A percentile compares a stretch with the other conserved stretches of the same genome.
phyloP scores from a whole-genome alignment of 2,329 filamentous ascomycete genomes.

The Aureobasidium zeae region DNA sequence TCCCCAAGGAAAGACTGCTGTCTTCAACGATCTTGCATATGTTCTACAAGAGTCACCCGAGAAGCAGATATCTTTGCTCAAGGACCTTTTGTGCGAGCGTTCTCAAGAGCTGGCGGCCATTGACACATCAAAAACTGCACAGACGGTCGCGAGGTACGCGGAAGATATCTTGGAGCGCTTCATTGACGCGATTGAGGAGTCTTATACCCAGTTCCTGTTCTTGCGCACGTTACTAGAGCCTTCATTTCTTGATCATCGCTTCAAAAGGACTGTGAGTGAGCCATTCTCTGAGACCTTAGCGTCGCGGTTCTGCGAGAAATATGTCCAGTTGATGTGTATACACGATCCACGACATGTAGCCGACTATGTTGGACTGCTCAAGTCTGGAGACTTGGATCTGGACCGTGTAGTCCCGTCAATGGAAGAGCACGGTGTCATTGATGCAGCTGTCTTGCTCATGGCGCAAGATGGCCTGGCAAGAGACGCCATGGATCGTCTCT shows the following conservation, averaged over 20 bases:
- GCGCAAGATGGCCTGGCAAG: slow-evolving; percentile 76
- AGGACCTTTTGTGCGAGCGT: slow-evolving; percentile 55
- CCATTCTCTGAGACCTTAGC: slow-evolving; percentile 31
- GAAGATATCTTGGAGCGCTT: slow-evolving; percentile 58
- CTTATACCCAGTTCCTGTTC: slow-evolving; percentile 64
- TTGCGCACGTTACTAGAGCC: slow-evolving; percentile 67
- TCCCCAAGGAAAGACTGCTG: slow-evolving; percentile 58
- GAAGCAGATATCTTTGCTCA: slow-evolving; percentile 65
- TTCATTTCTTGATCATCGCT: slow-evolving; percentile 17
- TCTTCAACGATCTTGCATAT: slow-evolving; percentile 72
- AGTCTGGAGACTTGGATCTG: slow-evolving; percentile 67
- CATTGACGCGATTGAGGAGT: slow-evolving; percentile 51
- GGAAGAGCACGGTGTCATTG: slow-evolving; percentile 81
- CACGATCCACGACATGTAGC: slow-evolving; percentile 77
- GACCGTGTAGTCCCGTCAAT: slow-evolving; percentile 76
- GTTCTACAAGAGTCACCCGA: slow-evolving; percentile 59
- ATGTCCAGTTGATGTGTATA: slow-evolving; percentile 83
- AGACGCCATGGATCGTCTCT: slow-evolving; percentile 74
- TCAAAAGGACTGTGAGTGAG: slow-evolving; percentile 18
- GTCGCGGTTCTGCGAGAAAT: slow-evolving; percentile 64
- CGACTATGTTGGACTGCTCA: slow-evolving; percentile 68
- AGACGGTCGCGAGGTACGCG: slow-evolving; percentile 52
- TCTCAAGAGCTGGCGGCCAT: slow-evolving; percentile 58
- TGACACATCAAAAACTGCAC: slow-evolving; percentile 56
- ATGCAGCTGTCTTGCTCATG: slow-evolving; percentile 86